A percentile compares a stretch with the other conserved stretches of the same genome.
Conservation (phyloP, 305 asterid genomes). For the Vinca major region DNA sequence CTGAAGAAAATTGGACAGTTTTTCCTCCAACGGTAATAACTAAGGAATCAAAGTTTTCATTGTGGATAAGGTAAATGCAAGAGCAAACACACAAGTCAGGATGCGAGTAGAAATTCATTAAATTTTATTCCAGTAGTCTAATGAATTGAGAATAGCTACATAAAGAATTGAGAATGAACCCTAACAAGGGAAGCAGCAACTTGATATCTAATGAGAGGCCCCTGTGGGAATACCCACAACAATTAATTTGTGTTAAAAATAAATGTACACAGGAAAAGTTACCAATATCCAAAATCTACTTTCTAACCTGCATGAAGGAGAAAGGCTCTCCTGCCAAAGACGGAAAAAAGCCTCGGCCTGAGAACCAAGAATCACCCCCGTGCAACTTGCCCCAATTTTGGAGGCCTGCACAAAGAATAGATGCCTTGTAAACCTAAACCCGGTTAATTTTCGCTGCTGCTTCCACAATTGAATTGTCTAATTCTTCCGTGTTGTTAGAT, state of each 20-base stretch:
- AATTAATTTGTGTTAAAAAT: slow-evolving; percentile 32
- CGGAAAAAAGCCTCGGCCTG: slow-evolving; percentile 43
- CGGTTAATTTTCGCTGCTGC: slow-evolving; percentile 38
- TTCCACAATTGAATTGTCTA: slow-evolving; percentile 32
- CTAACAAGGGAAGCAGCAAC: slow-evolving; percentile 48
- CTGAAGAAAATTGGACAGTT: not conserved
- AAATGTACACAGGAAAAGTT: slow-evolving; percentile 37
- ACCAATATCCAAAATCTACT: slow-evolving; percentile 29
- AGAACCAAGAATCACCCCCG: slow-evolving; percentile 46
- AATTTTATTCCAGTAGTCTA: slow-evolving; percentile 22
- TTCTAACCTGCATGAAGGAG: slow-evolving; percentile 29
- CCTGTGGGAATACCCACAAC: slow-evolving; percentile 27
- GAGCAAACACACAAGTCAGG: not conserved
- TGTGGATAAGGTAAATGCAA: not conserved
- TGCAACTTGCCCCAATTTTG: slow-evolving; percentile 45
- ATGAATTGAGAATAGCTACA: slow-evolving; percentile 41
- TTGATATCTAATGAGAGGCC: slow-evolving; percentile 23
- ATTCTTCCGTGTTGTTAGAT: slow-evolving; percentile 49
- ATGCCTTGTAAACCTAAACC: slow-evolving; percentile 34
- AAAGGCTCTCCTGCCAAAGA: slow-evolving; percentile 53
- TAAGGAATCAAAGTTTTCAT: slow-evolving; percentile 4
- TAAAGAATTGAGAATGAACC: slow-evolving; percentile 32
- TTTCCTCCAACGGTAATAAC: slow-evolving; percentile 11
- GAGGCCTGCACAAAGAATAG: slow-evolving; percentile 70
- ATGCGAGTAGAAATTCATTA: not conserved